A percentile compares a stretch with the other conserved stretches of the same genome.
These are phyloP conservation scores for Pichia insulana DNA, from an alignment of 805 yeast genomes.

Conservation along the genomic window DNA sequence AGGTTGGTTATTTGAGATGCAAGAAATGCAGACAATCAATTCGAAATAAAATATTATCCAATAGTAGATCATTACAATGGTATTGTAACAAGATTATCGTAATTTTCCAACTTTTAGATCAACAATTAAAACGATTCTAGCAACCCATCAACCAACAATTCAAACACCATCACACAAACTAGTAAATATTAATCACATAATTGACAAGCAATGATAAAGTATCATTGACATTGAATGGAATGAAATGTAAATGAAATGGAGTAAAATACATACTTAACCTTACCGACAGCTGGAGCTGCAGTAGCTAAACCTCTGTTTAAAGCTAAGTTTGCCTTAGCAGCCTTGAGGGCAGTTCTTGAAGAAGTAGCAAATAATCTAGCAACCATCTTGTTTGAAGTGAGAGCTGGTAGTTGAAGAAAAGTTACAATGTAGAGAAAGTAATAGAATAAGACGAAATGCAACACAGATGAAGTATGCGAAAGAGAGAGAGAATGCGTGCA, in stretches of 20 bases:
- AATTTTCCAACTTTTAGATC: no score
- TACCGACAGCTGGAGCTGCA: constrained; percentile 71
- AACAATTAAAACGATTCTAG: no score
- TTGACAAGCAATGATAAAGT: no score
- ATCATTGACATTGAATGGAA: no score
- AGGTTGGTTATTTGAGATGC: no score
- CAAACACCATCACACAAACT: no score
- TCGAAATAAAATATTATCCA: no score
- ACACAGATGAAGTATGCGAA: not conserved
- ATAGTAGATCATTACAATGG: no score
- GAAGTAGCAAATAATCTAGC: constrained; percentile 53
- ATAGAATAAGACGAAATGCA: not conserved
- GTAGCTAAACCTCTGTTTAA: constrained; percentile 72
- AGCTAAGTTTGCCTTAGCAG: constrained; percentile 75
- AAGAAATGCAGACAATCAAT: no score
- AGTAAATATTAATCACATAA: no score
- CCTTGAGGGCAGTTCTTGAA: constrained; percentile 82
- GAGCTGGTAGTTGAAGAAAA: constrained; percentile 4
- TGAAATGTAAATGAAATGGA: not conserved
- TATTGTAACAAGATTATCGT: no score
- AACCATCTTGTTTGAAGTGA: constrained; percentile 23
- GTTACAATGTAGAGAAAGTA: constrained; percentile 4
- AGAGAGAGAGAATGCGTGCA: not conserved
- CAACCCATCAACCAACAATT: no score
- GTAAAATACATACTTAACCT: constrained; percentile 69